Evolutionary conservation across 164 flowering plant genomes (phyloP), one percentile per base, ranked within the genome.

Genomic region (Tinospora cordifolia): DNA sequence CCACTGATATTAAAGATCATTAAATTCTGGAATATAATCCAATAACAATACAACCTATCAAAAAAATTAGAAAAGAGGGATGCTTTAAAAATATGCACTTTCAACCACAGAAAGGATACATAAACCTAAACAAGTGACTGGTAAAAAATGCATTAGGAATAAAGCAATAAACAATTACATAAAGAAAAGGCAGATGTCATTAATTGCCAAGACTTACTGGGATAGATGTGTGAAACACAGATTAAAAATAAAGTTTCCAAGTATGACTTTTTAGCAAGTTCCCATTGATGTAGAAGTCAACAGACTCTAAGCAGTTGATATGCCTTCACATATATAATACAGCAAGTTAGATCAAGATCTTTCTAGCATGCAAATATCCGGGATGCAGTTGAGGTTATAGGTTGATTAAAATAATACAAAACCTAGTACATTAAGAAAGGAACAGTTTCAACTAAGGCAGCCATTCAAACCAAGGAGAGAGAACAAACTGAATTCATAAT

Each of bases 1-100:
- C 82, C 73, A 64, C 41, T 30, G 63, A 59, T 34, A 68, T 26
- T 12, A 65, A 74, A 47, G 58, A 77, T 2, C 82, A 80, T 79
- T 67, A 79, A 39, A 60, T 3, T 34, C 2, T 65, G 40, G n/a
- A 74, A 49, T 63, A 40, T n/a, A 19, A 25, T 19, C 15, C 59
- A 14, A 10, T 6, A 51, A 21, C n/a, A 34, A 9, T 15, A 30
- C 2, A 30, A 30, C 36, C 36, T 30, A 30, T 30, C 36, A 68
- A 54, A 38, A 68, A 30, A 3, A 65, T n/a, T 10, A 2, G 12
- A 39, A 1, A 30, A 40, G 4, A 65, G 22, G 24, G 25, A 38
- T 65, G 15, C 68, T 34, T 26, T 40, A 65, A 19, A 65, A 40
- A 65, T 7, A 65, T 17, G 11, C 51, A 65, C 41, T 15, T 65